A percentile compares a stretch with the other conserved stretches of the same genome.
Evolutionary conservation across 805 yeast species (phyloP).

Genomic region (Naumovozyma dairenensis): DNA sequence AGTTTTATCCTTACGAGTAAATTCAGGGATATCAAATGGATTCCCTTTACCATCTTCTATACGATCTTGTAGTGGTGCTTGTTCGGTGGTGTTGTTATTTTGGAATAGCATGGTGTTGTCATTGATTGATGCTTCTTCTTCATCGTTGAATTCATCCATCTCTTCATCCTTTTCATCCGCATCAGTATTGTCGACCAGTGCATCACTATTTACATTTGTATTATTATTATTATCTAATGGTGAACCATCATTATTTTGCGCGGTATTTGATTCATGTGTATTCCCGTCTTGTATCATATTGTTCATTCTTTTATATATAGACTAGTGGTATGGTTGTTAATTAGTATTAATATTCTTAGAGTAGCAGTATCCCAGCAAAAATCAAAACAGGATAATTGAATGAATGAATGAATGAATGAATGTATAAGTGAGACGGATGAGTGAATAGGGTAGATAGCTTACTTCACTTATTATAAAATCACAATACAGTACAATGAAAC

Average conservation of each 20-base stretch:
- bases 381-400: no score
- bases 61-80: constrained; percentile 17
- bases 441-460: no score
- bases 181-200: constrained; percentile 4
- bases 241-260: not conserved
- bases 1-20: constrained; percentile 70
- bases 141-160: constrained; percentile 29
- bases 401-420: no score
- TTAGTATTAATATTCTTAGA: no score
- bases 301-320: no score
- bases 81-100: constrained; percentile 1
- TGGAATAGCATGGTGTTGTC: constrained; percentile 10
- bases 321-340: no score
- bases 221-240: not conserved
- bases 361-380: no score
- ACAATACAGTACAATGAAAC: no score
- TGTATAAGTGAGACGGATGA: no score
- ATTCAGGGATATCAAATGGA: constrained; percentile 50
- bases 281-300: no score
- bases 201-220: not conserved
- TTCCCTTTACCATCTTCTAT: constrained; percentile 21
- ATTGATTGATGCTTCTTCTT: constrained; percentile 24
- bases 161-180: constrained; percentile 21
- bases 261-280: no score
- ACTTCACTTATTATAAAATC: no score